Conservation (phyloP, 768 basidiomycete species). For the Tulasnella sp. region DNA sequence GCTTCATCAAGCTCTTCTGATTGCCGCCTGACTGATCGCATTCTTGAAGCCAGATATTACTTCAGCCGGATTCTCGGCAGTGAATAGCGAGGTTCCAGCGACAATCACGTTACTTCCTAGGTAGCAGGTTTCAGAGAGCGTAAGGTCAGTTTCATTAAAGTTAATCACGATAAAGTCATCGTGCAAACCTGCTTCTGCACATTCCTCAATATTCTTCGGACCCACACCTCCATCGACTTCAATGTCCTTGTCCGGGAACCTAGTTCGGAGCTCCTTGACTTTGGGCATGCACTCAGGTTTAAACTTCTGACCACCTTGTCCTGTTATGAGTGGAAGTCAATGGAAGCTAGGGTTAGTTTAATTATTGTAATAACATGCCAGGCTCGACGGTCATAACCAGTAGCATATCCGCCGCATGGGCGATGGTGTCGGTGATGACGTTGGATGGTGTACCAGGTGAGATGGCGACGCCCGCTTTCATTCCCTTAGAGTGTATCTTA, state of each 20-base stretch:
- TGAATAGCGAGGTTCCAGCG: constrained; percentile 92
- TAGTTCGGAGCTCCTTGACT: constrained; percentile 75
- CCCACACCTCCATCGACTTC: constrained; percentile 99
- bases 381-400: constrained; percentile 16
- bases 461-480: constrained; percentile 94
- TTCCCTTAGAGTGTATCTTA: constrained; percentile 67
- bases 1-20: constrained; percentile 32
- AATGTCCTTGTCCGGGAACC: constrained; percentile 92
- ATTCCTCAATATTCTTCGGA: constrained; percentile 73
- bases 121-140: background rate
- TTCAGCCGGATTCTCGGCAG: constrained; percentile 60
- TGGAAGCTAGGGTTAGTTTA: background rate
- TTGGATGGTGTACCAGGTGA: constrained; percentile 88
- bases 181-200: constrained; percentile 73
- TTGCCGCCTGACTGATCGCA: constrained; percentile 47
- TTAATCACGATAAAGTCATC: background rate
- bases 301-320: constrained; percentile 94
- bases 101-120: constrained; percentile 96
- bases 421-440: constrained; percentile 79
- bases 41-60: constrained; percentile 67
- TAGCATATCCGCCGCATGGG: constrained; percentile 36
- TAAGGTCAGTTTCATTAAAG: background rate
- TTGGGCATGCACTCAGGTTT: constrained; percentile 86
- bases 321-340: constrained; percentile 90
- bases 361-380: constrained; percentile 1